Evolutionary conservation across 306 rosid genomes (phyloP).

Genomic region (Datisca glomerata): DNA sequence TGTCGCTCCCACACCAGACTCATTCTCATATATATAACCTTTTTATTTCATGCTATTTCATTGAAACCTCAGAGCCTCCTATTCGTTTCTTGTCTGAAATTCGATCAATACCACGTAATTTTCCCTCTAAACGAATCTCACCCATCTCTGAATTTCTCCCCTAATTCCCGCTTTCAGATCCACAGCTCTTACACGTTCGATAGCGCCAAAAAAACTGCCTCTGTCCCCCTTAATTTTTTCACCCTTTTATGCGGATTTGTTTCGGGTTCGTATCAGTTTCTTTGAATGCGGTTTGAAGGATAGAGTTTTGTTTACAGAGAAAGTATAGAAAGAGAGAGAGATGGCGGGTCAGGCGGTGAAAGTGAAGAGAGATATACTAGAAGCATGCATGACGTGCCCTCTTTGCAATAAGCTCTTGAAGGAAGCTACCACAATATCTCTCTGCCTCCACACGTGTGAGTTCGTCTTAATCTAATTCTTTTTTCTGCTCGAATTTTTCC

Average conservation of each 20-base stretch:
- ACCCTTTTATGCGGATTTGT: neutral
- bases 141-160: conserved; percentile 32
- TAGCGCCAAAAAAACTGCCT: neutral
- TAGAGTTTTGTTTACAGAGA: conserved; percentile 2
- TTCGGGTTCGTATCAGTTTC: conserved; percentile 5
- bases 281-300: conserved; percentile 18
- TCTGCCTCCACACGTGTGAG: conserved; percentile 89
- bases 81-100: conserved; percentile 23
- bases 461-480: conserved; percentile 11
- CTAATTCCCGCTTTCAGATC: conserved; percentile 40
- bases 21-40: neutral
- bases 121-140: conserved; percentile 13
- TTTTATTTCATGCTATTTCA: conserved; percentile 17
- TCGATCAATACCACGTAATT: conserved; percentile 29
- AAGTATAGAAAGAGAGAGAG: conserved; percentile 1
- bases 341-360: conserved; percentile 49
- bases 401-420: conserved; percentile 60
- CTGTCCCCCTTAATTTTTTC: neutral
- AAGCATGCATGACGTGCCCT: conserved; percentile 98
- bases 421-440: conserved; percentile 88
- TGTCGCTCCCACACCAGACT: no score
- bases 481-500: neutral
- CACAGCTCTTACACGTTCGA: conserved; percentile 17
- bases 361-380: conserved; percentile 47
- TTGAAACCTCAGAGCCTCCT: conserved; percentile 9